Evolutionary conservation across 140 eudicot species (phyloP).

Genomic region (Ambrosia hybrid): DNA sequence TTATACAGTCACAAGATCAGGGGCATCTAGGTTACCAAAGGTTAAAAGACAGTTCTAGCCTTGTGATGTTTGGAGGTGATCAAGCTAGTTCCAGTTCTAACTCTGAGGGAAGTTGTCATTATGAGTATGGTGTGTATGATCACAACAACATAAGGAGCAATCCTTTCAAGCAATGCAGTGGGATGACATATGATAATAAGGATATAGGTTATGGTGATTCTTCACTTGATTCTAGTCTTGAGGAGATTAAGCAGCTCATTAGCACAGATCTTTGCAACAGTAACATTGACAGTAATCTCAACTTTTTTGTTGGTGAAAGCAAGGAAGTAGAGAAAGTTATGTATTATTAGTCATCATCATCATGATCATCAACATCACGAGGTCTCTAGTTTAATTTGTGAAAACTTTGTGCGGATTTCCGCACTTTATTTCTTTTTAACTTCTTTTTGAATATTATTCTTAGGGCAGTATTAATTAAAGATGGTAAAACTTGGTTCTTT

Average conservation of each 20-base stretch:
- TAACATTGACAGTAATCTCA: slow-evolving; percentile 39
- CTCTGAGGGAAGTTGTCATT: slow-evolving; percentile 71
- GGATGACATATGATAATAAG: slow-evolving; percentile 15
- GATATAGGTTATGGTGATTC: slow-evolving; percentile 38
- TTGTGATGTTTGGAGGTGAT: slow-evolving; percentile 55
- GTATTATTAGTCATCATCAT: slow-evolving; percentile 38
- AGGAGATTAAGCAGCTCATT: slow-evolving; percentile 88
- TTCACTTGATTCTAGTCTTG: slow-evolving; percentile 56
- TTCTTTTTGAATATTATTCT: slow-evolving; percentile 5
- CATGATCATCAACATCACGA: slow-evolving; percentile 10
- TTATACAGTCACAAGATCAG: slow-evolving; percentile 45
- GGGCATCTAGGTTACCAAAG: slow-evolving; percentile 28
- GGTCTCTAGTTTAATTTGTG: slow-evolving; percentile 25
- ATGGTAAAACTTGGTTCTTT: slow-evolving; percentile 36
- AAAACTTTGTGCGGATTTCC: slow-evolving; percentile 3
- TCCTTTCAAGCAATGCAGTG: slow-evolving; percentile 38
- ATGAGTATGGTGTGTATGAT: slow-evolving; percentile 33
- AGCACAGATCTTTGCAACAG: slow-evolving; percentile 47
- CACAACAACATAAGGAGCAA: slow-evolving; percentile 35
- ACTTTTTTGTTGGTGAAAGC: slow-evolving; percentile 57
- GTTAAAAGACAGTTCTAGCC: slow-evolving; percentile 41
- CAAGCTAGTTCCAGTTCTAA: slow-evolving; percentile 66
- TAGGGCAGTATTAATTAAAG: slow-evolving; percentile 16
- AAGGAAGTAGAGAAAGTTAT: slow-evolving; percentile 52
- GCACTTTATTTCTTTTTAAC: slow-evolving; percentile 1